phyloP scores from a whole-genome alignment of 2,329 filamentous ascomycete species.

The Orbilia blumenaviensis region DNA sequence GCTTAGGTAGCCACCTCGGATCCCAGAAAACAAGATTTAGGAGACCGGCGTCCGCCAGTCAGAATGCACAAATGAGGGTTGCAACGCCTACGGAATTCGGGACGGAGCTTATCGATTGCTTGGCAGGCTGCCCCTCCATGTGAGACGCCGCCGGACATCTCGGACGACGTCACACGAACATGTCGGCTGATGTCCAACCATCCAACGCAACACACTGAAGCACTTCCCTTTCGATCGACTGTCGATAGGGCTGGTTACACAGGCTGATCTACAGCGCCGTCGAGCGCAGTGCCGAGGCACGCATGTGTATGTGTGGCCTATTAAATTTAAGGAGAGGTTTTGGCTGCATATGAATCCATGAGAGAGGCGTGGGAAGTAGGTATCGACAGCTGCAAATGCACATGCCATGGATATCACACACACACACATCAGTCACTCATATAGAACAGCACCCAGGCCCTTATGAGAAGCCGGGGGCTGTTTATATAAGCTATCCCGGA shows the following conservation, averaged over 20 bases:
- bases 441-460: no score
- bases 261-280: background rate
- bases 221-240: background rate
- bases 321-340: background rate
- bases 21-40: constrained; percentile 3
- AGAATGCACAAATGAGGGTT: background rate
- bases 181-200: constrained; percentile 39
- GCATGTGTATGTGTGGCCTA: background rate
- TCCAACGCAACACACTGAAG: constrained; percentile 45
- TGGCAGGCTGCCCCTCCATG: constrained; percentile 36
- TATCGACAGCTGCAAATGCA: background rate
- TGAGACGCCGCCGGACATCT: background rate
- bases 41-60: background rate
- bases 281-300: background rate
- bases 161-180: constrained; percentile 43
- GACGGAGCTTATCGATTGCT: constrained; percentile 33
- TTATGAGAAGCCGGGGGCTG: no score
- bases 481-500: no score
- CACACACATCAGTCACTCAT: background rate
- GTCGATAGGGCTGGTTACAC: constrained; percentile 2
- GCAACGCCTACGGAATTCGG: background rate
- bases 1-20: background rate
- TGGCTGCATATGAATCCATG: background rate
- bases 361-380: background rate
- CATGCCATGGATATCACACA: background rate